Evolutionary conservation across 495 filamentous ascomycete genomes (phyloP).

Genomic region (Trichoderma orchidacearum): DNA sequence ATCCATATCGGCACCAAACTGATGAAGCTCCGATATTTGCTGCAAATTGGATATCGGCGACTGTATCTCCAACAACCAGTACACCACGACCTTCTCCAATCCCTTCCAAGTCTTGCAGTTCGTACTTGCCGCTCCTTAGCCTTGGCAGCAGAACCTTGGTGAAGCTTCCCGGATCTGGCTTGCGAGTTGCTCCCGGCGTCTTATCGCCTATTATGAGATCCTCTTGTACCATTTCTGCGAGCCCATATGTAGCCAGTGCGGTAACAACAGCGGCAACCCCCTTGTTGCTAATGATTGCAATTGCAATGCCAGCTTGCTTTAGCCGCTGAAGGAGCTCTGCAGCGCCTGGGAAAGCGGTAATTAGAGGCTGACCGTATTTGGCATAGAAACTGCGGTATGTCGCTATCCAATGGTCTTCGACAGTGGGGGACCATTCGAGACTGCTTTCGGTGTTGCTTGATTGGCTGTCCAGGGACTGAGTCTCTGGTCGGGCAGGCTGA

Average conservation of each 20-base stretch:
- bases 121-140: background rate
- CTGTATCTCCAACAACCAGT: background rate
- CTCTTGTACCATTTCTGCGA: background rate
- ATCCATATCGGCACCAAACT: background rate
- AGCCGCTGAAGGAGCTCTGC: background rate
- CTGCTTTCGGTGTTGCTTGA: too few species aligned
- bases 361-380: background rate
- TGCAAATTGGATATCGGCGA: background rate
- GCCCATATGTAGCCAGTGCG: background rate
- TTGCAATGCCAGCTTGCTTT: background rate
- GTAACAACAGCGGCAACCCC: background rate
- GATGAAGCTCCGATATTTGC: background rate
- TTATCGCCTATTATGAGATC: background rate
- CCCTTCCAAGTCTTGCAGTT: background rate
- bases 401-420: background rate
- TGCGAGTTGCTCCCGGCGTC: background rate
- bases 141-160: background rate
- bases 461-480: too few species aligned
- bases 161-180: background rate
- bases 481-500: too few species aligned
- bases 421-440: background rate
- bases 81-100: background rate
- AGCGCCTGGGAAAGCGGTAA: background rate
- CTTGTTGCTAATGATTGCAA: background rate
- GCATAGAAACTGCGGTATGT: background rate